Conservation (phyloP, 495 filamentous ascomycete species). For the Evernia prunastri region DNA sequence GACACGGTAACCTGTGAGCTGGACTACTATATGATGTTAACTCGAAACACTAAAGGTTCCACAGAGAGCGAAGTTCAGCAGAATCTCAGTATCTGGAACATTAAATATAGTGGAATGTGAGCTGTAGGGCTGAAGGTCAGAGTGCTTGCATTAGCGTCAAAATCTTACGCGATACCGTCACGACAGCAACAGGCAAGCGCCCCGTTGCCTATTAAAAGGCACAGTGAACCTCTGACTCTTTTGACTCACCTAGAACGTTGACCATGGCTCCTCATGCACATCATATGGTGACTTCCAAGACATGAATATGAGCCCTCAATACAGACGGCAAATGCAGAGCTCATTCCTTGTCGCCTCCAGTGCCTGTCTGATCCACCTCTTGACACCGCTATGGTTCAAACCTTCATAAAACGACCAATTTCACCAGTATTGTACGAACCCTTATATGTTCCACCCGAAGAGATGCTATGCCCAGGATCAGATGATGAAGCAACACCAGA, state of each 20-base stretch:
- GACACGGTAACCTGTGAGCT: no score
- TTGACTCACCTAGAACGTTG: neutral
- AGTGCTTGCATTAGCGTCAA: slow-evolving; percentile 4
- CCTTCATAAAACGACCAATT: slow-evolving; percentile 10
- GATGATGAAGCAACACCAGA: slow-evolving; percentile 52
- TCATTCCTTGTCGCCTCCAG: slow-evolving; percentile 3
- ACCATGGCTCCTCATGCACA: slow-evolving; percentile 5
- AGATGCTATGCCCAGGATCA: slow-evolving; percentile 38
- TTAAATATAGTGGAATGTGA: no score
- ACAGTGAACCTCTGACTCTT: neutral
- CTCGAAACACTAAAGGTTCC: no score
- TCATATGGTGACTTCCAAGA: neutral
- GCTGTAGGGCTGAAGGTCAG: neutral
- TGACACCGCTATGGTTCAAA: slow-evolving; percentile 8
- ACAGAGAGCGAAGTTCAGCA: no score
- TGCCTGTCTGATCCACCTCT: neutral
- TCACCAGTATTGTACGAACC: slow-evolving; percentile 22
- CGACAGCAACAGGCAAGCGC: slow-evolving; percentile 18
- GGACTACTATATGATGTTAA: no score
- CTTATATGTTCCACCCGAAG: slow-evolving; percentile 15
- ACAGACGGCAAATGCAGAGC: slow-evolving; percentile 9
- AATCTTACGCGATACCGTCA: slow-evolving; percentile 9
- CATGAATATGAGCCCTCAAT: neutral
- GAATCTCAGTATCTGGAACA: no score
- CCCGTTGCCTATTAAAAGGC: neutral